Conservation (phyloP, 179 eudicot species). For the Silene noctiflora region DNA sequence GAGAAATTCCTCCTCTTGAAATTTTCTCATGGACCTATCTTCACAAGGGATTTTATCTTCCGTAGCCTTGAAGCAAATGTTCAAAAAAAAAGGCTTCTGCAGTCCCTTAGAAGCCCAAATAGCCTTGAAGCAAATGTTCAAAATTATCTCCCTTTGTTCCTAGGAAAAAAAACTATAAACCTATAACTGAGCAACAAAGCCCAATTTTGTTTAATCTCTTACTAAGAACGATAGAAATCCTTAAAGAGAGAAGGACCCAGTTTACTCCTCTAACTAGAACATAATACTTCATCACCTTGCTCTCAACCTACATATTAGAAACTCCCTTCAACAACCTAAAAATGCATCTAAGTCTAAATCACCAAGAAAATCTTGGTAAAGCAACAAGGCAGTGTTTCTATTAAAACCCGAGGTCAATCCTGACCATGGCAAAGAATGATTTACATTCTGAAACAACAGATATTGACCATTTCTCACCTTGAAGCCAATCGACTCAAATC, state of each 20-base stretch:
- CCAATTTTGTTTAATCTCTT: not conserved
- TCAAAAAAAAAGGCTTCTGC: no score
- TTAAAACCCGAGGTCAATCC: not conserved
- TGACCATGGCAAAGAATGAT: constrained; percentile 2
- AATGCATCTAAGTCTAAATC: not conserved
- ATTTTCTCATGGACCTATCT: not conserved
- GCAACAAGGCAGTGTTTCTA: not conserved
- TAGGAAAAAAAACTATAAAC: no score
- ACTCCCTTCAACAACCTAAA: constrained; percentile 1
- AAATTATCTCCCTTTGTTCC: no score
- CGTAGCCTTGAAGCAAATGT: no score
- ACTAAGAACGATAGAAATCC: not conserved
- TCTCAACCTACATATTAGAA: not conserved
- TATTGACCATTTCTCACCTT: not conserved
- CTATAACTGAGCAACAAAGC: no score
- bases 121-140: no score
- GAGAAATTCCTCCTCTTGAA: not conserved
- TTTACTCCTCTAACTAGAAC: not conserved
- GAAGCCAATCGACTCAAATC: not conserved
- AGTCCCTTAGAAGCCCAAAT: no score
- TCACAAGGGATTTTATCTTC: not conserved
- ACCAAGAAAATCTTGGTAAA: not conserved
- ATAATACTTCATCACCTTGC: constrained; percentile 3
- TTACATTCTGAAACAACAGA: not conserved
- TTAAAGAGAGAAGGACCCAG: not conserved